A percentile compares a stretch with the other conserved stretches of the same genome.
phyloP scores from a whole-genome alignment of 2,329 filamentous ascomycete species.

The Beauveria sp. region DNA sequence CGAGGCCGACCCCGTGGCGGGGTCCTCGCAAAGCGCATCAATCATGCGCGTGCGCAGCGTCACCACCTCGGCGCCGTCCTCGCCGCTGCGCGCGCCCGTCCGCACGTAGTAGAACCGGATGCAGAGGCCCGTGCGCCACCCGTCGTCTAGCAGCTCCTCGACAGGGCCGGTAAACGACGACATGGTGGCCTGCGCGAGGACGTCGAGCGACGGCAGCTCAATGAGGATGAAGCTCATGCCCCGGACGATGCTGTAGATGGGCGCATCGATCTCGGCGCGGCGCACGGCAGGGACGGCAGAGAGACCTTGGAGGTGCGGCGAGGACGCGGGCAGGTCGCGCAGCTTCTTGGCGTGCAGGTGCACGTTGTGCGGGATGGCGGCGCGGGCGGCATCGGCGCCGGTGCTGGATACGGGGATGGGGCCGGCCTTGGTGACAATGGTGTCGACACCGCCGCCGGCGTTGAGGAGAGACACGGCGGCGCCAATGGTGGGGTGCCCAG shows the following conservation, averaged over 20 bases:
- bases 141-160: constrained; percentile 38
- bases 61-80: constrained; percentile 20
- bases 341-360: constrained; percentile 48
- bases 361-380: constrained; percentile 59
- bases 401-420: constrained; percentile 38
- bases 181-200: constrained; percentile 38
- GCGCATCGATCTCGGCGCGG: constrained; percentile 33
- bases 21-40: constrained; percentile 44
- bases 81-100: constrained; percentile 22
- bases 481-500: constrained; percentile 56
- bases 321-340: constrained; percentile 21
- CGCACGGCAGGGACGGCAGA: constrained; percentile 22
- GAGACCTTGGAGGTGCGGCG: constrained; percentile 18
- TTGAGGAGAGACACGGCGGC: constrained; percentile 41
- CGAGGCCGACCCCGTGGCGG: constrained; percentile 56
- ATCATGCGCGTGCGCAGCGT: constrained; percentile 56
- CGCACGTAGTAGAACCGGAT: constrained; percentile 53
- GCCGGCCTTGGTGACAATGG: constrained; percentile 49
- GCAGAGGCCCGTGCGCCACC: constrained; percentile 47
- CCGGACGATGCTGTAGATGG: constrained; percentile 57
- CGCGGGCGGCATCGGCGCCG: constrained; percentile 42
- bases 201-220: constrained; percentile 51
- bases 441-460: constrained; percentile 23
- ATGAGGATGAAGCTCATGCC: constrained; percentile 69
- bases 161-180: constrained; percentile 26